Base-by-base conservation (phyloP, 768 basidiomycete species). In the Lactarius evosmus region DNA sequence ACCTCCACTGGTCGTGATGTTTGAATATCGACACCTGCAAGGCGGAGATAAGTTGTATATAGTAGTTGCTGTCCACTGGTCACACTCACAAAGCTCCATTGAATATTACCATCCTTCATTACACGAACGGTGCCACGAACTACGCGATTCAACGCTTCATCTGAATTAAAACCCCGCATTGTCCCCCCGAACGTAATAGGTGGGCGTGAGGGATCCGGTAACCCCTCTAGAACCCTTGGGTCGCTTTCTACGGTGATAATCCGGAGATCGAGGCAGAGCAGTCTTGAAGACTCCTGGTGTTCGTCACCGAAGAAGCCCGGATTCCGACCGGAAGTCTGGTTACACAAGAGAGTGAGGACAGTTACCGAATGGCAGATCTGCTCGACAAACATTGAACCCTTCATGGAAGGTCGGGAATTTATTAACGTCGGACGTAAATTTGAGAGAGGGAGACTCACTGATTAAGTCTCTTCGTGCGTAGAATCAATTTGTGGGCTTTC, bases 251-350 rank as follows among this genome's bases (percentile, higher is more conserved):
- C 69, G 44, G 77, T 74, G 40, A 82, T 77, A 56, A 89, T 69
- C 33, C 74, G 75, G 19, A 89, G 74, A 55, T 80, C 78, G 61
- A 88, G 73, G 62, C 84, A 82, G 51, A 90, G 80, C 44, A 88
- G 77, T 17, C 86, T 82, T 7, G 83, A 84, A 4, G 85, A 86
- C 70, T 91, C 89, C 41, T 81, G 78, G 69, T 89, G 87, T 4
- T 78, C 74, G 60, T 83, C 71, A 25, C 78, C 80, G 67, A 82
- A 79, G 71, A 89, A 87, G 69, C 83, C 80, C 7, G 76, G 60
- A 4, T 66, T 60, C 14, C 67, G 65, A 14, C 61, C 58, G 12
- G 57, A 63, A 50, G 68, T 64, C 69, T 72, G 63, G 27, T 12
- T 12, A 29, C 44, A 27, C 29, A 40, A 40, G 2, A 11, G 27